Base-by-base conservation (phyloP, 768 basidiomycete genomes). In the Trametes elegans region DNA sequence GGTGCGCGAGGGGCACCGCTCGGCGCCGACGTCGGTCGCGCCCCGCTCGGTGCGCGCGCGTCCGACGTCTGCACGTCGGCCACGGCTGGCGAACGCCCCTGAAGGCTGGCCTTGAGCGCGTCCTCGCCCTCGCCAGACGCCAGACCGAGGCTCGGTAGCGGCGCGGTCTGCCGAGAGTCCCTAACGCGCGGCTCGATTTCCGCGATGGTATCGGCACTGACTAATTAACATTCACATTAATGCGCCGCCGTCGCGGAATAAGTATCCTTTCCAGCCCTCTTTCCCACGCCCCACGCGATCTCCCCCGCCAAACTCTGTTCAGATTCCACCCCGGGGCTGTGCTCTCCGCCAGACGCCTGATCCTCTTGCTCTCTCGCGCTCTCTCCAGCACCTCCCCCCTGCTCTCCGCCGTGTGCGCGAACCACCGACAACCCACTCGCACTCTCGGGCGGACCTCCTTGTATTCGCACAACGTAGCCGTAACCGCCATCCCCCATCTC, bases 81-180 rank as follows among this genome's bases (percentile, higher is more conserved):
- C n/a, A n/a, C n/a, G n/a, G n/a, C n/a, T n/a, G n/a, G n/a, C n/a
- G n/a, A n/a, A n/a, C n/a, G n/a, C n/a, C n/a, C n/a, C n/a, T n/a
- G n/a, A n/a, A n/a, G n/a, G n/a, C n/a, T n/a, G n/a, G n/a, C n/a
- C n/a, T n/a, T n/a, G n/a, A n/a, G n/a, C n/a, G n/a, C n/a, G n/a
- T n/a, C n/a, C n/a, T n/a, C n/a, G n/a, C n/a, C n/a, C n/a, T n/a
- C n/a, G n/a, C n/a, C n/a, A n/a, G n/a, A n/a, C n/a, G n/a, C n/a
- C n/a, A n/a, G 45, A 45, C 28, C 50, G 50, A 43, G 51, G 34
- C 51, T 53, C 51, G 51, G 51, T 53, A 44, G 51, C 53, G 53
- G 36, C 55, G 55, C 55, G 55, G 51, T 50, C 49, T 57, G 49
- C 55, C 55, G 55, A 57, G 55, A 46, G 34, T 43, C 28, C 39